Evolutionary conservation across 495 filamentous ascomycete genomes (phyloP), one percentile per base, ranked within the genome.

Genomic region (Endocarpon pusillum): DNA sequence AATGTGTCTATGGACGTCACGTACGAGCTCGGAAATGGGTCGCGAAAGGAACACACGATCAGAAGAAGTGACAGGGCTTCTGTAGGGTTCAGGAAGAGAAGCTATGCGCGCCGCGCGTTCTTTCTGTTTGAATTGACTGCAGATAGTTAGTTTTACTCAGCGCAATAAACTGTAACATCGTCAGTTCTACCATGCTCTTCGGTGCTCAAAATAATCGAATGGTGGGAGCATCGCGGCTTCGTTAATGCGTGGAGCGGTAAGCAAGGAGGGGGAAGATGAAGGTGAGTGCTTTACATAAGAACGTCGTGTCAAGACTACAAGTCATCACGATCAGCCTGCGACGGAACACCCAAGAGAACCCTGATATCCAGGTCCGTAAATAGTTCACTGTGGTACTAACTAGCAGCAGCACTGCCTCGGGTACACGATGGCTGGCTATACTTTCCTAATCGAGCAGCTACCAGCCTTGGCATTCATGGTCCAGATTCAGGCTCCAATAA

Each of bases 81-180:
- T 76, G 58, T 94, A 94, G 3, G 48, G 46, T 4, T 60, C 39
- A 0, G 73, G 63, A 4, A 97, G 69, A 6, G 66, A 59, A 21
- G 66, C 58, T 42, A 94, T 80, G 21, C 78, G 69, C 16, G 62
- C 49, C 4, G 64, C 59, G 12, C 89, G 81, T 43, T 89, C 71
- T 23, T 63, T 44, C 49, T 87, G 80, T 60, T 97, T 97, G 43
- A 67, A 64, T 47, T 69, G 64, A 58, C 89, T 96, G 42, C 21
- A 34, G 3, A 15, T 21, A 4, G 33, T 36, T 14, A 34, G 21
- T 29, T 21, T 42, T 22, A n/a, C 10, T 14, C 25, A 5, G 14
- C 19, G 40, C 23, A 34, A 21, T n/a, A 37, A 24, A 21, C 9
- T 37, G 19, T 34, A 11, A 21, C 18, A 7, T 14, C 43, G 54